Evolutionary conservation across 177 flowering plant genomes (phyloP), one percentile per base, ranked within the genome.

Genomic region (Vitis hybrid): DNA sequence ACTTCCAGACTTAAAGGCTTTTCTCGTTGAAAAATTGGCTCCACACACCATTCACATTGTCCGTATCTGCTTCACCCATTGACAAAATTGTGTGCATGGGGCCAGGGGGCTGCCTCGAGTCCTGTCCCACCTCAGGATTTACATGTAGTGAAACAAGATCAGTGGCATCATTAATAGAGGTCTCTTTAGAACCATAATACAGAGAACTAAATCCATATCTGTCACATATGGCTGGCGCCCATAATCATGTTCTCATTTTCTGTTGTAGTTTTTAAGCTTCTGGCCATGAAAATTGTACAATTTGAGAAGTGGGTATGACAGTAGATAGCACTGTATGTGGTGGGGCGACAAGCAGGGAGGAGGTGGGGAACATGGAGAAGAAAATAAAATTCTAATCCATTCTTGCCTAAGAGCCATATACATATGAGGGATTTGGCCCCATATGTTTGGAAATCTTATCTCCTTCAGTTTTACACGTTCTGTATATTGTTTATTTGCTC

Each of bases 21-120:
- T 65, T 51, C 52, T 65, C 40, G 4, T 65, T 23, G 40, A 23
- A n/a, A 65, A 65, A 23, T 52, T 26, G 68, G 57, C 57, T 12
- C 17, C 13, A 64, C 15, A 10, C 18, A 17, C 66, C 26, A 18
- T 18, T 17, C 14, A 49, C 30, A 52, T 11, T 65, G 57, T 56
- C 23, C 60, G 8, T 17, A 17, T 17, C 4, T 19, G 26, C 19
- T 56, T 19, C 21, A 18, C 17, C 26, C 60, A n/a, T 56, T 56
- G 60, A 56, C 60, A 4, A 56, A 56, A 13, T 56, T 56, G 21
- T n/a, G 60, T 5, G 8, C 60, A n/a, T 56, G 60, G 60, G 60
- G 12, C 40, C 40, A 23, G 23, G 23, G 23, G 40, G 5, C 40
- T 0, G 5, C 40, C 40, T 34, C 4, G 5, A 34, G 40, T 34